Evolutionary conservation across 2,329 filamentous ascomycete genomes (phyloP), one percentile per base, ranked within the genome.

Genomic region (Pseudogymnoascus sp.): DNA sequence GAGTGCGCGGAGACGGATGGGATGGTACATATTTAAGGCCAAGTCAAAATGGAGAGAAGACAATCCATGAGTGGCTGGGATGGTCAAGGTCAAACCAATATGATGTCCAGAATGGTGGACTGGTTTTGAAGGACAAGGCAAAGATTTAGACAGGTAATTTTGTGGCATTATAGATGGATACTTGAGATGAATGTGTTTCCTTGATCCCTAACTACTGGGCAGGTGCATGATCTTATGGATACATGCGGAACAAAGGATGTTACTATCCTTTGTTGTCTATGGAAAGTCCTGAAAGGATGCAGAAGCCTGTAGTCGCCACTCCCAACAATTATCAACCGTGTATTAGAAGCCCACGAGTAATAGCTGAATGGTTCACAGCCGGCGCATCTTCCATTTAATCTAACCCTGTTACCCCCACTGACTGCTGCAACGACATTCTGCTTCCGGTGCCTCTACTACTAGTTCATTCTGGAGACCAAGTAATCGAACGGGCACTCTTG

Each of bases 1-100:
- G 87, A 0, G 79, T 87, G 0, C 74, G 84, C 59, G 89, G 89
- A 0, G 78, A 78, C 59, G 89, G 89, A 0, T 96, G 93, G 79
- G 74, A 68, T 1, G 84, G 83, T 15, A 75, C 74, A 21, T 74
- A 80, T 0, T 72, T 97, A 61, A 72, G 72, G 3, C 83, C 89
- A 1, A 90, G 92, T 0, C 76, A 86, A 25, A 90, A 89, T 4
- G 92, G 90, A 0, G 87, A 91, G 72, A 82, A 85, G 60, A 80
- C 82, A 3, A 72, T 97, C 65, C 76, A 75, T 59, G 73, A 80
- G 59, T 97, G 93, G 93, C 78, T 88, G 67, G 89, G 90, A 0
- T 95, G 91, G 90, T 80, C 77, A 64, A 82, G 78, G 68, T 91
- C 89, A 0, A 79, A 75, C 63, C 84, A 96, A 33, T 96, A 87